phyloP scores from a whole-genome alignment of 1,284 basidiomycete species.

The Pseudozyma hubeiensis region DNA sequence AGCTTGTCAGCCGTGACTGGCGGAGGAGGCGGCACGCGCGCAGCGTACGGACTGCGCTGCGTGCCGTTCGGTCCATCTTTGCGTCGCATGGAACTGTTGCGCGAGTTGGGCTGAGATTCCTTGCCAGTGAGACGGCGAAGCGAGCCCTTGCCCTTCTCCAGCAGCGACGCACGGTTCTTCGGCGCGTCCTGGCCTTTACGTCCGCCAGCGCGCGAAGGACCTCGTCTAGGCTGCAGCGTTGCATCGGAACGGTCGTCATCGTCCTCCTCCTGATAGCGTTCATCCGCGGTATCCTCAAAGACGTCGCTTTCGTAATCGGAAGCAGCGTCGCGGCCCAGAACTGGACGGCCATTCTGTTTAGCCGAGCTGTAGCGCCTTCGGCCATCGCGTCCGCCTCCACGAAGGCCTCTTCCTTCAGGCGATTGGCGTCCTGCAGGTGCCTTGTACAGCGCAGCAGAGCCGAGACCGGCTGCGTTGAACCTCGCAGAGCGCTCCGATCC shows the following conservation, averaged over 20 bases:
- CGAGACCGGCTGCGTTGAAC: constrained; percentile 47
- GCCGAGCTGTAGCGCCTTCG: constrained; percentile 44
- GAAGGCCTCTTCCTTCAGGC: constrained; percentile 18
- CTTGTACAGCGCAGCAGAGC: constrained; percentile 36
- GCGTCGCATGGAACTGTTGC: constrained; percentile 28
- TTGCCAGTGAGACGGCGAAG: constrained; percentile 29
- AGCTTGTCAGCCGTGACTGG: neutral
- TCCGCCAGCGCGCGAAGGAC: constrained; percentile 18
- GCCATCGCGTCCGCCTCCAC: constrained; percentile 39
- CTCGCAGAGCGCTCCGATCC: constrained; percentile 29
- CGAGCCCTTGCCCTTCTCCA: constrained; percentile 35
- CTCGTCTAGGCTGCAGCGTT: constrained; percentile 34
- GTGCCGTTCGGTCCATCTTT: constrained; percentile 25
- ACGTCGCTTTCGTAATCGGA: constrained; percentile 34
- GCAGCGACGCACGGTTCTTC: constrained; percentile 26
- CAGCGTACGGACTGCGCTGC: constrained; percentile 6
- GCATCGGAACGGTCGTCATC: constrained; percentile 41
- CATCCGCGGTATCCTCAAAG: constrained; percentile 38
- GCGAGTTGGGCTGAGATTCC: constrained; percentile 19
- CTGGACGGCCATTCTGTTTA: constrained; percentile 26
- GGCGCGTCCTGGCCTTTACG: constrained; percentile 9
- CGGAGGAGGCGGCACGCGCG: constrained; percentile 6
- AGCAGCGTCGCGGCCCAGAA: constrained; percentile 25
- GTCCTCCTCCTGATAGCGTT: constrained; percentile 21
- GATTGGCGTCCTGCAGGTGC: constrained; percentile 16